Evolutionary conservation across 495 filamentous ascomycete genomes (phyloP).

Genomic region (Endocarpon pusillum): DNA sequence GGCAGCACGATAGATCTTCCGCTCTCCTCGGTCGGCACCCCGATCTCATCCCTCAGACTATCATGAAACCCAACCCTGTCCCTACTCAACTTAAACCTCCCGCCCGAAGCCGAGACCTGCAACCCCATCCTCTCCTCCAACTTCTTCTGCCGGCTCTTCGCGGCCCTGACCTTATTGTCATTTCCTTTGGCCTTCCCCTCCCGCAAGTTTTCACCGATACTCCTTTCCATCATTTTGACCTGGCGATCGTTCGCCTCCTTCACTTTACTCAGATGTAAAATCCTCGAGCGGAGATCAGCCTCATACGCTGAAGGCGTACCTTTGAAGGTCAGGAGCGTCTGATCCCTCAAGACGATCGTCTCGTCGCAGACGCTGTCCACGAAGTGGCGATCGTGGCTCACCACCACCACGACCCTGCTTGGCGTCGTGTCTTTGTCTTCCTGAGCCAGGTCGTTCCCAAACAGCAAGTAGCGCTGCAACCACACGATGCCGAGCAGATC

Average conservation of each 20-base stretch:
- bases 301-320: constrained; percentile 57
- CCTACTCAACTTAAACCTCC: constrained; percentile 61
- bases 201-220: constrained; percentile 50
- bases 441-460: constrained; percentile 29
- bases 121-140: constrained; percentile 64
- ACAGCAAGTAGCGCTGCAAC: constrained; percentile 59
- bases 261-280: constrained; percentile 49
- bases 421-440: constrained; percentile 17
- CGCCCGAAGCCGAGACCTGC: constrained; percentile 49
- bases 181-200: constrained; percentile 55
- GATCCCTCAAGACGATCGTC: constrained; percentile 55
- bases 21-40: constrained; percentile 47
- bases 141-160: constrained; percentile 63
- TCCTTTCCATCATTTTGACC: constrained; percentile 57
- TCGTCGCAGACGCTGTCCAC: constrained; percentile 54
- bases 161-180: constrained; percentile 62
- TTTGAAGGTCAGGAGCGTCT: constrained; percentile 46
- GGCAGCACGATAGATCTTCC: constrained; percentile 38
- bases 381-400: constrained; percentile 70
- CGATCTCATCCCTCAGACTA: constrained; percentile 43
- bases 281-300: constrained; percentile 43
- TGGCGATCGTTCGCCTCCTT: constrained; percentile 65
- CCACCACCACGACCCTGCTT: constrained; percentile 44
- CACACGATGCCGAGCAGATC: constrained; percentile 71
- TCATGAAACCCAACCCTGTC: constrained; percentile 46